Conservation (phyloP, 495 filamentous ascomycete species). For the Cercophora scortea region DNA sequence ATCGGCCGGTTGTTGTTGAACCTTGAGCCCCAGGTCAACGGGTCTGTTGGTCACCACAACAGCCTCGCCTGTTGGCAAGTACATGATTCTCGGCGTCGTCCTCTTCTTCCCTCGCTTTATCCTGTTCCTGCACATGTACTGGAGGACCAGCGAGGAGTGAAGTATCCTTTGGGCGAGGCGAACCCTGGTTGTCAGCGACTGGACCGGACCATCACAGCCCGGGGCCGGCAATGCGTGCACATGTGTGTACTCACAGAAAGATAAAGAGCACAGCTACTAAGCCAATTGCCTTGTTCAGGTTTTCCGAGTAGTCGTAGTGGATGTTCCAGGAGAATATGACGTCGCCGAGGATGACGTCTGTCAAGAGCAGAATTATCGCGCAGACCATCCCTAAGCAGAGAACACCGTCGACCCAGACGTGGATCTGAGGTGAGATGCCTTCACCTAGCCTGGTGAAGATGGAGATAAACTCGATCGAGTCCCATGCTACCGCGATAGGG, state of each 20-base stretch:
- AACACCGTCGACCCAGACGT: conserved; percentile 5
- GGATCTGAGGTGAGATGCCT: conserved; percentile 9
- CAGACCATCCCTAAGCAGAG: conserved; percentile 4
- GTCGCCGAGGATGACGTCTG: conserved; percentile 6
- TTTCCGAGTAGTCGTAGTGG: neutral
- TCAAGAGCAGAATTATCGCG: neutral
- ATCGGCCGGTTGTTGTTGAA: neutral
- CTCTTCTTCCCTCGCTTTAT: neutral
- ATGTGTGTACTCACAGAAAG: no score
- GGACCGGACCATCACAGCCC: no score
- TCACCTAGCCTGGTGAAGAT: neutral
- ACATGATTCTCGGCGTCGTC: neutral
- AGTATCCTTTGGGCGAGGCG: conserved; percentile 7
- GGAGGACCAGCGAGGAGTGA: conserved; percentile 13
- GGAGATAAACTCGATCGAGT: conserved; percentile 10
- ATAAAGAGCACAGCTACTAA: no score
- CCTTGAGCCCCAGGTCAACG: neutral
- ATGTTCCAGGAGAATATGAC: neutral
- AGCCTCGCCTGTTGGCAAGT: neutral
- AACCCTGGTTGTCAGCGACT: no score
- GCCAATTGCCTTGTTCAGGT: neutral
- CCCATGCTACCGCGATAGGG: conserved; percentile 6
- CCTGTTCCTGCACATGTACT: conserved; percentile 4
- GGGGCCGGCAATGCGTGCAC: no score
- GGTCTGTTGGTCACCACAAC: conserved; percentile 1